phyloP scores from a whole-genome alignment of 331 rosid species.

The Quercus tomentella region DNA sequence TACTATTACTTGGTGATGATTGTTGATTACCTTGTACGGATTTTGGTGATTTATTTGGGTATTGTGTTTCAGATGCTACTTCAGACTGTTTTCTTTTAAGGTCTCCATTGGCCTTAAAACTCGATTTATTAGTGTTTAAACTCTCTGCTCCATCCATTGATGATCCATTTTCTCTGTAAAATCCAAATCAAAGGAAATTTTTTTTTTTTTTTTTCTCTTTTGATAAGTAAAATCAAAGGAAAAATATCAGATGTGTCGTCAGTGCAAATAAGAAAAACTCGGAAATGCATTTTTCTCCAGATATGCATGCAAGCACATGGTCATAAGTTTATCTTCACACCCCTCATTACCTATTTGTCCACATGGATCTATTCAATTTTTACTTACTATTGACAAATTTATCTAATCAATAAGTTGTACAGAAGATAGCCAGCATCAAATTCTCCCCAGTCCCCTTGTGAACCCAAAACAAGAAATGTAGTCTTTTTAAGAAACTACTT shows the following conservation, averaged over 20 bases:
- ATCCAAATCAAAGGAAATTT: neutral
- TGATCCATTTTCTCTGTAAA: conserved; percentile 50
- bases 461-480: neutral
- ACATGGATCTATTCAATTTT: neutral
- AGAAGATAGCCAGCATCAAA: neutral
- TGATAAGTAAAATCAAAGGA: neutral
- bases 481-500: neutral
- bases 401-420: no score
- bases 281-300: neutral
- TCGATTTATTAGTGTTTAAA: conserved; percentile 20
- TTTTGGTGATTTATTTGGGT: conserved; percentile 51
- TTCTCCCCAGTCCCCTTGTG: neutral
- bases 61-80: conserved; percentile 36
- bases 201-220: no score
- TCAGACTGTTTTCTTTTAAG: conserved; percentile 60
- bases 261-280: neutral
- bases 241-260: neutral
- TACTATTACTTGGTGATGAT: conserved; percentile 31
- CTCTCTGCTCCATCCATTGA: conserved; percentile 35
- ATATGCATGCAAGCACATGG: neutral
- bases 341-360: neutral
- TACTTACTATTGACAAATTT: no score
- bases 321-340: neutral
- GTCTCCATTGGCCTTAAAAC: conserved; percentile 23
- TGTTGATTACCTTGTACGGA: conserved; percentile 29